Evolutionary conservation across 208 protist genomes (phyloP).

Genomic region (Crithidia sp.): DNA sequence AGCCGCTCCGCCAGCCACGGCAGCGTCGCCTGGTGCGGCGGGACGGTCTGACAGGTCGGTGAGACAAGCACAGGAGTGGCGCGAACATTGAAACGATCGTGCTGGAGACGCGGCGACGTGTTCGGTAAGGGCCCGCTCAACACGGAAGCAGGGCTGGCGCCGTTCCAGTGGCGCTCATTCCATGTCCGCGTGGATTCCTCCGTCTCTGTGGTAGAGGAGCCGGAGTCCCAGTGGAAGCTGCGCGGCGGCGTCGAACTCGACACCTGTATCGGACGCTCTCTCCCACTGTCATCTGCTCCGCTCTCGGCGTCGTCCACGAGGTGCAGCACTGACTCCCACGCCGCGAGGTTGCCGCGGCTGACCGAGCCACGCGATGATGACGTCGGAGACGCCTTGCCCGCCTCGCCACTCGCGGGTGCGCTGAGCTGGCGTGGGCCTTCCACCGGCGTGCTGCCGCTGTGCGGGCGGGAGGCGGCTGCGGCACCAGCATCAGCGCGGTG

Average conservation of each 20-base stretch:
- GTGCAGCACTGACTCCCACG: slow-evolving; percentile 7
- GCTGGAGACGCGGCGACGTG: no score
- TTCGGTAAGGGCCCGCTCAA: no score
- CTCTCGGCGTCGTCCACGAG: slow-evolving; percentile 5
- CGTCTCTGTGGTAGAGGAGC: slow-evolving; percentile 5
- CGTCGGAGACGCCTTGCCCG: no score
- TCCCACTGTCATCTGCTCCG: background rate
- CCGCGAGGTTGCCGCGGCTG: background rate
- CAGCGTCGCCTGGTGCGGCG: slow-evolving; percentile 1
- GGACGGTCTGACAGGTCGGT: background rate
- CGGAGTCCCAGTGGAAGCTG: slow-evolving; percentile 14
- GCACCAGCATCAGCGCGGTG: no score
- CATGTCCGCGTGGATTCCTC: background rate
- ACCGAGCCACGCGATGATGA: slow-evolving; percentile 1
- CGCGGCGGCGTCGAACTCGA: background rate
- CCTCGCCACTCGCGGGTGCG: no score
- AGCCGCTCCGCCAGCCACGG: slow-evolving; percentile 7
- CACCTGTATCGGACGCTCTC: background rate
- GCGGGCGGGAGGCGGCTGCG: no score
- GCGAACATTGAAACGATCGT: background rate
- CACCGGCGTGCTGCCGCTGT: no score
- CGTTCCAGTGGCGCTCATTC: background rate
- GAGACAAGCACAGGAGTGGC: background rate
- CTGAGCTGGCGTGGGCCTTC: no score
- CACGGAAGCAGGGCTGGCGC: no score